A percentile compares a stretch with the other conserved stretches of the same genome.
These are phyloP conservation scores for Leccinum subtestaceum DNA, from an alignment of 768 basidiomycete species.

Conservation along the genomic window DNA sequence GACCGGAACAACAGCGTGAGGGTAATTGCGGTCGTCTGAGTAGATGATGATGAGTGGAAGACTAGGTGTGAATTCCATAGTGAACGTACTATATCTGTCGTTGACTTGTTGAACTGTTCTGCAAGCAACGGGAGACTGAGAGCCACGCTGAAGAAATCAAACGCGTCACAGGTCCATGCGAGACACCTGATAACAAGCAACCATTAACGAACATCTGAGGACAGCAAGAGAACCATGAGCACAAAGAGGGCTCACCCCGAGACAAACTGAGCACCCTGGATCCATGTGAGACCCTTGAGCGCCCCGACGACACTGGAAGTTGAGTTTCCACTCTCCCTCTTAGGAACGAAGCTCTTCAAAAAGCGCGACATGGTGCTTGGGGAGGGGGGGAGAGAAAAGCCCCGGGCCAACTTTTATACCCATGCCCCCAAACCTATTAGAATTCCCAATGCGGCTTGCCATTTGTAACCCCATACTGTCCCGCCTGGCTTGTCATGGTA, in stretches of 20 bases:
- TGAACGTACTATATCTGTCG: slow-evolving; percentile 43
- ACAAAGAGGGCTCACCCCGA: slow-evolving; percentile 41
- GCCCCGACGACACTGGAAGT: slow-evolving; percentile 41
- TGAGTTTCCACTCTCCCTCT: slow-evolving; percentile 39
- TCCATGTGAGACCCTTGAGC: slow-evolving; percentile 44
- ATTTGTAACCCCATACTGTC: background rate
- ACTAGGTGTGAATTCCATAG: background rate
- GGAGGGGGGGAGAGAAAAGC: background rate
- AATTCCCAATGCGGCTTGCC: background rate
- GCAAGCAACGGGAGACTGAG: slow-evolving; percentile 50
- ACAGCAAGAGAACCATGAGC: background rate
- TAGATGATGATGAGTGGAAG: slow-evolving; percentile 1
- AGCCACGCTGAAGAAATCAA: slow-evolving; percentile 83
- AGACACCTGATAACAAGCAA: slow-evolving; percentile 52
- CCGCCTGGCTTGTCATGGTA: background rate
- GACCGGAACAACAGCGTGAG: slow-evolving; percentile 89
- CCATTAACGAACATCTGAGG: background rate
- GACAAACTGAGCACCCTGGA: slow-evolving; percentile 59
- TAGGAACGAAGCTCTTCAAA: slow-evolving; percentile 47
- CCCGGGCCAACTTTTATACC: slow-evolving; percentile 14
- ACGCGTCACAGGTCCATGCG: slow-evolving; percentile 86
- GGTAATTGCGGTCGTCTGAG: slow-evolving; percentile 78
- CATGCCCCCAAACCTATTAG: background rate
- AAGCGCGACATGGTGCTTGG: slow-evolving; percentile 31
- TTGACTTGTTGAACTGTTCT: slow-evolving; percentile 44